Base-by-base conservation (phyloP, 1,139 yeast species). In the Kodamaea alishanica region DNA sequence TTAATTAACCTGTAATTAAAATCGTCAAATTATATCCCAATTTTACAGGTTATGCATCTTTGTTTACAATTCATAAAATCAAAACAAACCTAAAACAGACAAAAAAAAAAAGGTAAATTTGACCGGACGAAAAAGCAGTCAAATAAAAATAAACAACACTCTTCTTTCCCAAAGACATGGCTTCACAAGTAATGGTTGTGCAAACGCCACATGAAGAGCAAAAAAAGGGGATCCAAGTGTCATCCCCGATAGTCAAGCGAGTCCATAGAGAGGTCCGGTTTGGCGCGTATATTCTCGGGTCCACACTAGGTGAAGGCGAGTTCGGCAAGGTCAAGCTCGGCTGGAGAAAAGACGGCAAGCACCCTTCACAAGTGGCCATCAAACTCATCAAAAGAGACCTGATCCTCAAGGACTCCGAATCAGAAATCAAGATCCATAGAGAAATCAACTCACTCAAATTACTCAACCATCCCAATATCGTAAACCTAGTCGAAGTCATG, bases 311-410 rank as follows among this genome's bases (percentile, higher is more conserved):
- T 29, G 96, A 90, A 65, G 98, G 98, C 32, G 97, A 92, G 59
- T 92, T 92, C 61, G 98, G 97, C 43, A 90, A 90, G 62, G 98
- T 92, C 45, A 92, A 90, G 60, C 71, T 92, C n/a, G 97, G 97
- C 12, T 90, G 97, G 97, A 72, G 95, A 41, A 83, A 84, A 60
- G 92, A 83, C 54, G 89, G 89, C 27, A 69, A 71, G 47, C 74
- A 72, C 34, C 89, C 95, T 5, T 79, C 84, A 39, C 94, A 88
- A 64, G 97, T 90, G 22, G 98, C 98, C 36, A 89, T 92, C 52
- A 92, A 92, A 58, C 76, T 92, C 45, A 88, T 92, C 44, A 81
- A 90, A 54, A 74, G 96, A 53, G 96, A 89, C 45, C 78, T 87
- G 12, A 83, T 92, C 11, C 80, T 87, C 39, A 84, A 87, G 48